Evolutionary conservation across 192 early-diverging fungal species (phyloP).

Genomic region (Rhizophagus sp.): DNA sequence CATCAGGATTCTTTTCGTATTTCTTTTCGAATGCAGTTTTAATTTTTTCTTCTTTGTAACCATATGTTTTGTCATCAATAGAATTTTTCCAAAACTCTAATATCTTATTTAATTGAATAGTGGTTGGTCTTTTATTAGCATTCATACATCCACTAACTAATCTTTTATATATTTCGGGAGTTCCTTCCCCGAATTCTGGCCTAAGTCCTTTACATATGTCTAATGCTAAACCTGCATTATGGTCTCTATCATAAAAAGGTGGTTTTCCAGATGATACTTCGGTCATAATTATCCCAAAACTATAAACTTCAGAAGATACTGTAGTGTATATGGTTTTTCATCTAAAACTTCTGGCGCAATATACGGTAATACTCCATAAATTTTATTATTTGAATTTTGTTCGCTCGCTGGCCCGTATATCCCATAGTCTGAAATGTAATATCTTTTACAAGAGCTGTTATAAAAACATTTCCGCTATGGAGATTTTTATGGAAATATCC

Average conservation of each 20-base stretch:
- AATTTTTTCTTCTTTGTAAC: too few species aligned
- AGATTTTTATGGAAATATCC: not conserved
- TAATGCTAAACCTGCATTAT: not conserved
- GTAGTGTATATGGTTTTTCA: slow-evolving; percentile 32
- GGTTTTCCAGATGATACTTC: slow-evolving; percentile 42
- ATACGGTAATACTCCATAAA: slow-evolving; percentile 41
- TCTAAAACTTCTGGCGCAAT: slow-evolving; percentile 39
- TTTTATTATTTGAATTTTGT: slow-evolving; percentile 31
- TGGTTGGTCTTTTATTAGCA: not conserved
- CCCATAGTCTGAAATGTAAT: slow-evolving; percentile 40
- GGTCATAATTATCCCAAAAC: slow-evolving; percentile 41
- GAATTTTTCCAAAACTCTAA: too few species aligned
- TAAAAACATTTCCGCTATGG: not conserved
- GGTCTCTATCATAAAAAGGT: slow-evolving; percentile 13
- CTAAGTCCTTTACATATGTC: not conserved
- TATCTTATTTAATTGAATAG: not conserved
- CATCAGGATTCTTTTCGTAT: too few species aligned
- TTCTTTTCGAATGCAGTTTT: not conserved
- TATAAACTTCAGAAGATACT: slow-evolving; percentile 40
- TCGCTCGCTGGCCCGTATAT: slow-evolving; percentile 36
- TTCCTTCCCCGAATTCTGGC: not conserved
- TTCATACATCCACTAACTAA: not conserved
- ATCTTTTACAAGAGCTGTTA: not conserved
- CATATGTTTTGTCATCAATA: too few species aligned
- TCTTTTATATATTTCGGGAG: not conserved